phyloP scores from a whole-genome alignment of 768 basidiomycete genomes.

The Collybiopsis luxurians region DNA sequence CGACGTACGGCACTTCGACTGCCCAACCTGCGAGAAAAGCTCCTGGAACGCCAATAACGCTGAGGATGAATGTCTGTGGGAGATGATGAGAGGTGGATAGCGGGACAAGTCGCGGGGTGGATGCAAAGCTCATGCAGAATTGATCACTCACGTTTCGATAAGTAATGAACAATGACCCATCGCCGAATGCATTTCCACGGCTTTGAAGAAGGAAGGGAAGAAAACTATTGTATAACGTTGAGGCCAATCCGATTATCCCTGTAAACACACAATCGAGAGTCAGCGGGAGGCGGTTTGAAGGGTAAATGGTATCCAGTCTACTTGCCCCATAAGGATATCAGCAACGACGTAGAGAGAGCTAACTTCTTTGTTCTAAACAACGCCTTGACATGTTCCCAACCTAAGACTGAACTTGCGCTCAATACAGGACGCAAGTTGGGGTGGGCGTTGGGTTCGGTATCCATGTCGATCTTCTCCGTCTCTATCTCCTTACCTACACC shows the following conservation, averaged over 20 bases:
- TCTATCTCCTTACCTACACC: conserved; percentile 10
- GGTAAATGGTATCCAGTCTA: no score
- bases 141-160: conserved; percentile 63
- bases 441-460: no score
- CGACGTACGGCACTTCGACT: conserved; percentile 62
- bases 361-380: conserved; percentile 63
- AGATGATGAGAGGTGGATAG: not conserved
- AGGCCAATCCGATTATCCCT: conserved; percentile 78
- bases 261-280: not conserved
- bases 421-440: no score
- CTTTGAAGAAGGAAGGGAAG: conserved; percentile 39
- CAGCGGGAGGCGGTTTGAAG: not conserved
- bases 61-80: conserved; percentile 77
- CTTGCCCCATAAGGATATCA: conserved; percentile 54
- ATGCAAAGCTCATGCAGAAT: not conserved
- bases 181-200: conserved; percentile 69
- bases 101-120: not conserved
- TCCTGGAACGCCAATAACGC: conserved; percentile 65
- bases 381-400: conserved; percentile 44
- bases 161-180: conserved; percentile 65
- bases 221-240: conserved; percentile 58
- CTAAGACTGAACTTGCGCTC: conserved; percentile 35
- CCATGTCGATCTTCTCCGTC: no score
- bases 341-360: conserved; percentile 62
- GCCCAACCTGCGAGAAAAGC: conserved; percentile 70